Base-by-base conservation (phyloP, 306 rosid genomes). In the Hippophae gyantsensis region DNA sequence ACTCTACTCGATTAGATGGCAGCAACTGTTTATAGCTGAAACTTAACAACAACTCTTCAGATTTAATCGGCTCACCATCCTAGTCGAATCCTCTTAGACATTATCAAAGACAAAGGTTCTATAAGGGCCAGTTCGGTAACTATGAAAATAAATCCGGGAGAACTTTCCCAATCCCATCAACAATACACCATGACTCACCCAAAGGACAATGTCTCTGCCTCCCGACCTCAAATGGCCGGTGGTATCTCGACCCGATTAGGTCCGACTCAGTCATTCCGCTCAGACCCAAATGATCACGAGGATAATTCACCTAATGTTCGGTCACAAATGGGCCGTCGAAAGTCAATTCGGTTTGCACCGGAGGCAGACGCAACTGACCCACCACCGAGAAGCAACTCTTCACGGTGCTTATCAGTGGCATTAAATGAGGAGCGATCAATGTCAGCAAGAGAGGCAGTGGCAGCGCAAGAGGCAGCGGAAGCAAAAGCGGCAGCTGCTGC, bases 1-100 rank as follows among this genome's bases (percentile, higher is more conserved):
- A 78, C 84, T 43, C 76, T 87, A 44, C 72, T 70, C 51, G 95
- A 92, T 38, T 88, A 85, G 81, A 87, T 92, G 96, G 76, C 87
- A 57, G 83, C 81, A n/a, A 72, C 56, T 1, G 72, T 77, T 13
- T 72, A 73, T 78, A 54, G 78, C 49, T 71, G 84, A 42, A 72
- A 72, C 43, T 26, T 69, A 13, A 60, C 70, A 18, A 11, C 10
- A 52, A 18, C 23, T 18, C 23, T 18, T 18, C 23, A 18, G 23
- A 18, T 18, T 18, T 18, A 18, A 18, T 18, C 23, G 23, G 23
- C 23, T 68, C 77, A 50, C 53, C 75, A 3, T 70, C 63, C 65
- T 50, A 57, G 69, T 48, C 75, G 89, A 50, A 90, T 90, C 26
- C 78, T 90, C 3, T 49, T 83, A 0, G 96, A 90, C 38, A 80